Base-by-base conservation (phyloP, 1,139 yeast genomes). In the Taphrina populina region DNA sequence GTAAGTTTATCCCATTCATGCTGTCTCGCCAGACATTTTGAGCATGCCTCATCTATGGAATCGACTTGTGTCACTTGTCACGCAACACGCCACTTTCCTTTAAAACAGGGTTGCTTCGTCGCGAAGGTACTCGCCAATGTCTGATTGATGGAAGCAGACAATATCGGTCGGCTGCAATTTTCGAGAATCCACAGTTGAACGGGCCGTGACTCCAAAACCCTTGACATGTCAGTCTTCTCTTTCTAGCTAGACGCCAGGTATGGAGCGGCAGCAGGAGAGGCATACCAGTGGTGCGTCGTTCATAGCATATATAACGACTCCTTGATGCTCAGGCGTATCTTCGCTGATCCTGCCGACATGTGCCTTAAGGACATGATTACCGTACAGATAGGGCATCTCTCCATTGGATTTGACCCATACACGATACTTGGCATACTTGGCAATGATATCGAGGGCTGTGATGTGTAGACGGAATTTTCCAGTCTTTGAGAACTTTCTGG, bases 311-410 rank as follows among this genome's bases (percentile, higher is more conserved):
- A 92, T 83, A 63, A 94, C 78, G 30, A 92, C 90, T 65, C 99
- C 98, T 1, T 96, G 95, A 67, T 94, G 98, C 71, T 92, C 97
- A 30, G 98, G 97, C 58, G 92, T 87, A 68, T 94, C 97, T 63
- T 92, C 98, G 57, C 95, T 85, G 86, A 92, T 88, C 67, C 90
- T 83, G 34, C 98, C 98, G 59, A 92, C 78, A 68, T 92, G 98
- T 11, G 99, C 99, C 69, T 94, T 94, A 64, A 92, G 76, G 21
- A 92, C 94, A 70, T 92, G 96, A 73, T 92, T 92, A 39, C 99
- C 99, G 66, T 94, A 92, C 62, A 92, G 74, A 70, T 83, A 94
- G 7, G 98, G 97, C 98, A 94, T 94, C 71, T 92, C 99, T 64
- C 98, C 98, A 67, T 92, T 92, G 53, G 82, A 82, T 71, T 94